Conservation (phyloP, 2,329 filamentous ascomycete species). For the Fusarium drepaniforme region DNA sequence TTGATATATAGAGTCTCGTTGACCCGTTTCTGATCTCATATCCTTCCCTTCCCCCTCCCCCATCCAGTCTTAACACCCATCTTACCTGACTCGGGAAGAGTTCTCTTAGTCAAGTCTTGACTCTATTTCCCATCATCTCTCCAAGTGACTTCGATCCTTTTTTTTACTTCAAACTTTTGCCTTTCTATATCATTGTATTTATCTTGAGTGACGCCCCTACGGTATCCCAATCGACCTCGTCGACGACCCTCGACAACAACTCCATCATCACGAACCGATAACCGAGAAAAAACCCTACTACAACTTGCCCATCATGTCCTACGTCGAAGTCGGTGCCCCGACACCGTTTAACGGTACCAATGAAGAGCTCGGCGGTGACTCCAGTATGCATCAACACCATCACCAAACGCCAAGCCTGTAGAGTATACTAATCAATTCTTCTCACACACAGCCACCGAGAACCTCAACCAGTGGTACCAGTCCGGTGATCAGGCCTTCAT, state of each 20-base stretch:
- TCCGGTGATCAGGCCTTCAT: conserved; percentile 96
- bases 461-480: conserved; percentile 96
- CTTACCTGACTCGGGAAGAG: neutral
- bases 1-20: conserved; percentile 28
- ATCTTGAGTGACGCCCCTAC: neutral
- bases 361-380: conserved; percentile 77
- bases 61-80: neutral
- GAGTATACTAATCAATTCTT: conserved; percentile 8
- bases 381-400: conserved; percentile 67
- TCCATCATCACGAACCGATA: conserved; percentile 22
- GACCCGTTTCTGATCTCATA: neutral
- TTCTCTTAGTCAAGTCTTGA: neutral
- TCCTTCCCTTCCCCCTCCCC: neutral
- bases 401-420: neutral
- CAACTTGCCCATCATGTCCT: conserved; percentile 64
- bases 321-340: conserved; percentile 70
- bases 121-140: neutral
- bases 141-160: neutral
- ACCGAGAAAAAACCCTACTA: neutral
- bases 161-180: neutral
- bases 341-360: conserved; percentile 74
- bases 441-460: conserved; percentile 73
- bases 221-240: neutral
- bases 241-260: conserved; percentile 4
- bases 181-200: neutral